Percentiles rank a stretch among this genome's conserved stretches.
Conservation (phyloP, 2,329 filamentous ascomycete species). For the Didymella arachidicola region DNA sequence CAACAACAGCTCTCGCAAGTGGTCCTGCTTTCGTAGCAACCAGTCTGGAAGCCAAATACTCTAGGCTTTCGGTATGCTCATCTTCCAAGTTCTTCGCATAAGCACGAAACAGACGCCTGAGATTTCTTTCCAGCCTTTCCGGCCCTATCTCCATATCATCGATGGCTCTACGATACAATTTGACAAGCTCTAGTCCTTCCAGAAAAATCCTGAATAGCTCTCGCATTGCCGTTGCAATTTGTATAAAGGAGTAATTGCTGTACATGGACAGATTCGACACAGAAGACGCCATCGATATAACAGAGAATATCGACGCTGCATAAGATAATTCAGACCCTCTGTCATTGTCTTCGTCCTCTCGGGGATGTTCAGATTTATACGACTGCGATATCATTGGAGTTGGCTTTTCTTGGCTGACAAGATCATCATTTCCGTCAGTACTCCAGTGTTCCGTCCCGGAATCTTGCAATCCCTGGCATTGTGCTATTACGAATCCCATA, state of each 20-base stretch:
- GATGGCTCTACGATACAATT: not conserved
- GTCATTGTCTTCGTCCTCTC: too few relatives aligned
- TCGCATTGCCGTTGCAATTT: not conserved
- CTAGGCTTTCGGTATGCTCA: not conserved
- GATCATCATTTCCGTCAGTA: too few relatives aligned
- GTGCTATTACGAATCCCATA: too few relatives aligned
- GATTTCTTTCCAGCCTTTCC: not conserved
- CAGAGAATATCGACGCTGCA: not conserved
- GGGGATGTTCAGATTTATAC: too few relatives aligned
- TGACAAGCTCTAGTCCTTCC: not conserved
- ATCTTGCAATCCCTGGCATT: too few relatives aligned
- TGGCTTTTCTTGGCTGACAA: too few relatives aligned
- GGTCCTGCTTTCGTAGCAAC: not conserved
- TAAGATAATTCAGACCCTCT: not conserved
- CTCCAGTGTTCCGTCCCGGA: too few relatives aligned
- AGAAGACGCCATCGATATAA: not conserved
- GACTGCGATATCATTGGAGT: too few relatives aligned
- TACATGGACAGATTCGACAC: not conserved
- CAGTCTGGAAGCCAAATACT: not conserved
- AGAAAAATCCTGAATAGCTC: not conserved
- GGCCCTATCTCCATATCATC: not conserved
- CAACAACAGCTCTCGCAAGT: not conserved
- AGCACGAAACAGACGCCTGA: not conserved
- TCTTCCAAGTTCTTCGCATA: not conserved
- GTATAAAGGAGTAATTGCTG: not conserved